Evolutionary conservation across 805 yeast genomes (phyloP).

Genomic region (Candida schatavii): DNA sequence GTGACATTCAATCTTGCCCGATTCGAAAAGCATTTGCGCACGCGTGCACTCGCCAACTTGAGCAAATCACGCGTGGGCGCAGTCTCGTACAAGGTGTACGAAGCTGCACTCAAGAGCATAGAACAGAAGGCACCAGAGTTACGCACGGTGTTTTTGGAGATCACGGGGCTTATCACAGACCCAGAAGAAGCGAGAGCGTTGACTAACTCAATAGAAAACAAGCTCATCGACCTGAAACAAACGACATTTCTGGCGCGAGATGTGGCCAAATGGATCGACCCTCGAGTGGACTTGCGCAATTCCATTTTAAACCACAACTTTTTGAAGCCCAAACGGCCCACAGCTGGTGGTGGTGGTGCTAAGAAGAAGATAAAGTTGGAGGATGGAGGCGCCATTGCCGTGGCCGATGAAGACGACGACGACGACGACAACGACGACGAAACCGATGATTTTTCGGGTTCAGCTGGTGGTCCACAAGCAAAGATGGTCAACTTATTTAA

Average conservation of each 20-base stretch:
- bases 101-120: slow-evolving; percentile 50
- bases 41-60: slow-evolving; percentile 58
- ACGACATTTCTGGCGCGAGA: slow-evolving; percentile 37
- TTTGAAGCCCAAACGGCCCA: slow-evolving; percentile 32
- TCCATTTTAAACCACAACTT: slow-evolving; percentile 43
- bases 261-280: slow-evolving; percentile 34
- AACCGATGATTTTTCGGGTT: not conserved
- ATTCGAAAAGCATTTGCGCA: slow-evolving; percentile 64
- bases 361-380: slow-evolving; percentile 21
- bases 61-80: slow-evolving; percentile 69
- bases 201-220: slow-evolving; percentile 28
- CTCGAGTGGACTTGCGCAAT: slow-evolving; percentile 41
- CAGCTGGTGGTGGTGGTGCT: slow-evolving; percentile 14
- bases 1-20: slow-evolving; percentile 63
- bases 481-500: not conserved
- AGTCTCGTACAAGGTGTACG: slow-evolving; percentile 63
- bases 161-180: slow-evolving; percentile 51
- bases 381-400: slow-evolving; percentile 17
- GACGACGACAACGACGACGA: slow-evolving; percentile 10
- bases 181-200: slow-evolving; percentile 37
- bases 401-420: slow-evolving; percentile 10
- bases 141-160: slow-evolving; percentile 38
- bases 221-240: slow-evolving; percentile 30
- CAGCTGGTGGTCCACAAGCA: not conserved
- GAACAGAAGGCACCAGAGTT: slow-evolving; percentile 54